Base-by-base conservation (phyloP, 2,329 filamentous ascomycete genomes). In the Diaporthe capsici region DNA sequence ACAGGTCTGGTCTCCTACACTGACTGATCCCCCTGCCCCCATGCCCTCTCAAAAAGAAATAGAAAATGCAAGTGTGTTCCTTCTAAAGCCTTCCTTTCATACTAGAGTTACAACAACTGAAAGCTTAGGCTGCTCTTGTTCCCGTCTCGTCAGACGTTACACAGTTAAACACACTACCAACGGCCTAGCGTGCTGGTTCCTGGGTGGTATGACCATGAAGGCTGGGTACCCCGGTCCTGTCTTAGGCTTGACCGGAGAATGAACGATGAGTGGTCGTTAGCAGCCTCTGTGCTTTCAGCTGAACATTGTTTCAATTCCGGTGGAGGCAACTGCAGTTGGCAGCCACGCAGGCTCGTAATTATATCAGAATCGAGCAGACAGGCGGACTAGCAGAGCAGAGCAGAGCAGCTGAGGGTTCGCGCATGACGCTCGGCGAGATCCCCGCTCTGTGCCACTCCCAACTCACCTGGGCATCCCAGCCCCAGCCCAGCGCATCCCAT, bases 161-260 rank as follows among this genome's bases (percentile, higher is more conserved):
- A 51, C 44, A n/a, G 31, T 58, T n/a, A 37, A 17, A 34, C 15
- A 17, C 44, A 49, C 44, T 44, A 39, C 13, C 7, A 6, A 5
- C n/a, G n/a, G 34, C 57, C 57, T 39, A 39, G 57, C n/a, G 34
- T 37, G 58, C 4, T 47, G 44, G 44, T 67, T 51, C 63, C 63
- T 68, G 63, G 44, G 63, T 68, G 63, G 63, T 51, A 39, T 53
- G 63, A 68, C 63, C 63, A 22, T 68, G 47, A 31, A 39, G 47
- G 65, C 65, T 53, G 28, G 47, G 65, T 17, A 28, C 63, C 63
- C 42, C 22, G 6, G 63, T 68, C 28, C 44, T 51, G 28, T 25
- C 20, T 15, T 10, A 31, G 39, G 60, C 39, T 31, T 63, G 60
- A 44, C 39, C 60, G 31, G 39, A 31, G 25, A 28, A 25, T 31